phyloP scores from a whole-genome alignment of 345 rosid genomes.

The Syzygium oleosum region DNA sequence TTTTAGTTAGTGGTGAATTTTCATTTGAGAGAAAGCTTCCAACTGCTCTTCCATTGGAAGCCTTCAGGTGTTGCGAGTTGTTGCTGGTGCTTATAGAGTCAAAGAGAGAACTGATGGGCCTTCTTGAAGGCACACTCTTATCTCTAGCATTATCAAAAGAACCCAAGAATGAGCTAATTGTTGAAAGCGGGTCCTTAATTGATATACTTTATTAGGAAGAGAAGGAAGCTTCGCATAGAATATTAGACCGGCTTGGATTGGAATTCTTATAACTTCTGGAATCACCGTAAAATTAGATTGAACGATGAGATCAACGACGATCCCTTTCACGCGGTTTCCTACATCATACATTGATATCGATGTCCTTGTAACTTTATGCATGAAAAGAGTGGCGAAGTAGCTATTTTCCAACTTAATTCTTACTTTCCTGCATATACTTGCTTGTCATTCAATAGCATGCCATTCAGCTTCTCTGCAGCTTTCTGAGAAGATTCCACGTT shows the following conservation, averaged over 20 bases:
- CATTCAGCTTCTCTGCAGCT: conserved; percentile 69
- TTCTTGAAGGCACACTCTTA: not conserved
- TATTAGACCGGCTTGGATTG: not conserved
- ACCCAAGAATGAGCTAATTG: not conserved
- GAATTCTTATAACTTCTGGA: not conserved
- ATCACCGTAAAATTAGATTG: not conserved
- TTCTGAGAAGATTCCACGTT: conserved; percentile 67
- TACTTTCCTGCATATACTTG: conserved; percentile 50
- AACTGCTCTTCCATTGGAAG: not conserved
- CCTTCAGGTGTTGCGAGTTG: not conserved
- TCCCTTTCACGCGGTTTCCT: not conserved
- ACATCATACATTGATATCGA: not conserved
- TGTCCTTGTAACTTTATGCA: not conserved
- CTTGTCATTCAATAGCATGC: conserved; percentile 85
- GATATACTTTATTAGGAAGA: not conserved
- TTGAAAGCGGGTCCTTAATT: not conserved
- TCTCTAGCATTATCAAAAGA: not conserved
- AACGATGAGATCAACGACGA: not conserved
- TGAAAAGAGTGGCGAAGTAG: not conserved
- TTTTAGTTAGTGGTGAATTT: not conserved
- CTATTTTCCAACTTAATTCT: not conserved
- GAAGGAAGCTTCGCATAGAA: not conserved
- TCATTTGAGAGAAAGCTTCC: not conserved
- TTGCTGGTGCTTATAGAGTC: not conserved
- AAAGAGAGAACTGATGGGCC: not conserved